These are phyloP conservation scores for Whalleya microplaca DNA, from an alignment of 2,329 filamentous ascomycete genomes.

Conservation along the genomic window DNA sequence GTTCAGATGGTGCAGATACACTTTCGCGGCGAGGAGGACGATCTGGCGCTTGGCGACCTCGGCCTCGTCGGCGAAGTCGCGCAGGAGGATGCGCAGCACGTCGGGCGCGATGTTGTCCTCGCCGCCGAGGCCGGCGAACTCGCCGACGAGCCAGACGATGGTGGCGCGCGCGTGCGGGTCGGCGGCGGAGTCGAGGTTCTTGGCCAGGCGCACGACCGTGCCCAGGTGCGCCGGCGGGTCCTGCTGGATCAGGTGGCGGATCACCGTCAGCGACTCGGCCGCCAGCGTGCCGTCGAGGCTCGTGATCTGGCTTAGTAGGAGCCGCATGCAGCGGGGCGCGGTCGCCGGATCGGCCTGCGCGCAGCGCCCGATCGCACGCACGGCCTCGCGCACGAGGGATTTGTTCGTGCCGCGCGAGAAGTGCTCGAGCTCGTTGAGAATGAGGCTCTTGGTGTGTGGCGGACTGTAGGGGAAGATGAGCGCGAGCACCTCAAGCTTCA, in stretches of 20 bases:
- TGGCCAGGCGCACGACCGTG: conserved; percentile 87
- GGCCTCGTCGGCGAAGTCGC: conserved; percentile 81
- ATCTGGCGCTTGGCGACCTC: conserved; percentile 91
- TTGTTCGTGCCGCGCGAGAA: conserved; percentile 79
- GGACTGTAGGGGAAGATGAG: conserved; percentile 86
- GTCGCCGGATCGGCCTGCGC: conserved; percentile 76
- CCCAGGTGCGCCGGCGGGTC: conserved; percentile 78
- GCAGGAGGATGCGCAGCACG: conserved; percentile 84
- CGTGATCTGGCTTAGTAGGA: conserved; percentile 85
- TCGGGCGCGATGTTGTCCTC: conserved; percentile 92
- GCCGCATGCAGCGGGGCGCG: conserved; percentile 76
- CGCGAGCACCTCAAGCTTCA: conserved; percentile 90
- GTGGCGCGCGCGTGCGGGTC: conserved; percentile 89
- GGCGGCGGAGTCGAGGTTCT: conserved; percentile 85
- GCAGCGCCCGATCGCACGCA: conserved; percentile 90
- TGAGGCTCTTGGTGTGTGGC: conserved; percentile 76
- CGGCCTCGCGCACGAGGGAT: conserved; percentile 82
- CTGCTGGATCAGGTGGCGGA: conserved; percentile 93
- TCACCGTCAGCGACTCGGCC: conserved; percentile 91
- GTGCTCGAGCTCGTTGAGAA: conserved; percentile 91
- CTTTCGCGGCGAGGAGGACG: conserved; percentile 90
- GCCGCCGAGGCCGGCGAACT: conserved; percentile 80
- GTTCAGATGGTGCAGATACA: conserved; percentile 88
- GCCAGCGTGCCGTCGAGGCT: conserved; percentile 86
- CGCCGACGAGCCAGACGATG: conserved; percentile 96